These are phyloP conservation scores for Pezicula radicicola DNA, from an alignment of 2,329 filamentous ascomycete genomes.

Conservation along the genomic window DNA sequence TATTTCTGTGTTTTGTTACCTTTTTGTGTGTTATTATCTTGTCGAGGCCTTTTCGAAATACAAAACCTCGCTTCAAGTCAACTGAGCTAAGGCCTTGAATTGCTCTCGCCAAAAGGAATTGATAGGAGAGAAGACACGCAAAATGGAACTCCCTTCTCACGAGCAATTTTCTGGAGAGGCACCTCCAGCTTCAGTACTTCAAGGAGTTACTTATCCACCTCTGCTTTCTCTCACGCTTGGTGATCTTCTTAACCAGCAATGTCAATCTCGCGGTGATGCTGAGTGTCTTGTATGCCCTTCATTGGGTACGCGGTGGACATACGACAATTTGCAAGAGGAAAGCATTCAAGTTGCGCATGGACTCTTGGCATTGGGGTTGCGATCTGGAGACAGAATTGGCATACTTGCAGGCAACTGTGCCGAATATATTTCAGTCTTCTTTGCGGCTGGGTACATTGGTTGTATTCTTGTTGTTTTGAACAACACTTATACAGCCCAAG, in stretches of 20 bases:
- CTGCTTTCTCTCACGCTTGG: slow-evolving; percentile 70
- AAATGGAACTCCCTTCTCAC: too few species aligned
- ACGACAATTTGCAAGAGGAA: slow-evolving; percentile 61
- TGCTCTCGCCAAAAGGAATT: too few species aligned
- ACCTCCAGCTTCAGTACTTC: too few species aligned
- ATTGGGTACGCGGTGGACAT: slow-evolving; percentile 74
- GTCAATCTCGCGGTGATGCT: slow-evolving; percentile 57
- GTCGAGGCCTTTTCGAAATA: slow-evolving; percentile 47
- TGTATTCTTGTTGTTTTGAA: slow-evolving; percentile 75
- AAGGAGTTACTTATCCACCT: slow-evolving; percentile 50
- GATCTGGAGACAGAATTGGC: slow-evolving; percentile 15
- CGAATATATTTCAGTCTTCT: slow-evolving; percentile 26
- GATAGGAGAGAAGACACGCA: too few species aligned
- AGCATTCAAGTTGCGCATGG: slow-evolving; percentile 61
- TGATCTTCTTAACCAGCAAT: slow-evolving; percentile 69
- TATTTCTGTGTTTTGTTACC: too few species aligned
- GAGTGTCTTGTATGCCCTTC: slow-evolving; percentile 74
- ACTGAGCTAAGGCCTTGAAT: too few species aligned
- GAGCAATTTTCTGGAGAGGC: too few species aligned
- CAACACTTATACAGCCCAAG: slow-evolving; percentile 75
- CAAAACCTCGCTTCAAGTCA: slow-evolving; percentile 27
- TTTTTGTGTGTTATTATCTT: slow-evolving; percentile 38
- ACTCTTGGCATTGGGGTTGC: slow-evolving; percentile 38
- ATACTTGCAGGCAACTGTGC: slow-evolving; percentile 20
- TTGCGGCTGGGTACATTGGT: slow-evolving; percentile 41